A percentile compares a stretch with the other conserved stretches of the same genome.
Evolutionary conservation across 2,329 filamentous ascomycete species (phyloP).

Genomic region (Stachybotrys chartarum): DNA sequence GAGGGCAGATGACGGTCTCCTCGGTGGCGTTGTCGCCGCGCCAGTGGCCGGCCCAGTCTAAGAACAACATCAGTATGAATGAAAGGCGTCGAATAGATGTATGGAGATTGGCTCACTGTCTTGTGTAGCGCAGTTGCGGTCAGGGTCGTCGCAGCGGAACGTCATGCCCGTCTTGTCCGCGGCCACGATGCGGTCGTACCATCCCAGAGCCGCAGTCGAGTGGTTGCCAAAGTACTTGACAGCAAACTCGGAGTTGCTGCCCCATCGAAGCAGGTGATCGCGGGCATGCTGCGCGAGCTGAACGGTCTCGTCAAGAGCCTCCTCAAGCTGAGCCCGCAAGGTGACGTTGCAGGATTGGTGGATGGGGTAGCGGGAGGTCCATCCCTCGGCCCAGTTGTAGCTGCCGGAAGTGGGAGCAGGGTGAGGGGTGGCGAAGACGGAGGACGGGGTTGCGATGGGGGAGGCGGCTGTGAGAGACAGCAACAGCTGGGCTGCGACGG

Average conservation of each 20-base stretch:
- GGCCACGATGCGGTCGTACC: constrained; percentile 52
- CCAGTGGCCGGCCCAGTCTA: constrained; percentile 62
- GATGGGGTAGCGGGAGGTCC: constrained; percentile 37
- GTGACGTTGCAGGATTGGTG: constrained; percentile 61
- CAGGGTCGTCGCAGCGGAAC: constrained; percentile 64
- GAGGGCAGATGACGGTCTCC: constrained; percentile 63
- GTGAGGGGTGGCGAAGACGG: constrained; percentile 8
- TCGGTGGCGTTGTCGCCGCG: constrained; percentile 55
- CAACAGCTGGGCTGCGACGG: constrained; percentile 13
- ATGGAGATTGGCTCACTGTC: constrained; percentile 22
- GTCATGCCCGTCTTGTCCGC: constrained; percentile 49
- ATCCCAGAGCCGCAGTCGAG: constrained; percentile 52
- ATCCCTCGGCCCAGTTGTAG: constrained; percentile 26
- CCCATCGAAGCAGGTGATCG: constrained; percentile 52
- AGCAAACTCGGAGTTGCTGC: constrained; percentile 51
- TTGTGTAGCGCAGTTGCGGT: constrained; percentile 52
- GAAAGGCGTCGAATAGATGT: neutral
- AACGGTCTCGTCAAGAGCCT: constrained; percentile 51
- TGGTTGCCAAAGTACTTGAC: constrained; percentile 60
- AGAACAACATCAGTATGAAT: neutral
- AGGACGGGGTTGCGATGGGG: constrained; percentile 17
- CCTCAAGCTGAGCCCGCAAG: constrained; percentile 45
- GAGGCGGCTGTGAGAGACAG: constrained; percentile 17
- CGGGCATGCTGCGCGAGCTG: constrained; percentile 52
- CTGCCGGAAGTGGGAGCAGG: constrained; percentile 10